phyloP scores from a whole-genome alignment of 2,329 filamentous ascomycete species.

The Arthrobotrys entomopaga region DNA sequence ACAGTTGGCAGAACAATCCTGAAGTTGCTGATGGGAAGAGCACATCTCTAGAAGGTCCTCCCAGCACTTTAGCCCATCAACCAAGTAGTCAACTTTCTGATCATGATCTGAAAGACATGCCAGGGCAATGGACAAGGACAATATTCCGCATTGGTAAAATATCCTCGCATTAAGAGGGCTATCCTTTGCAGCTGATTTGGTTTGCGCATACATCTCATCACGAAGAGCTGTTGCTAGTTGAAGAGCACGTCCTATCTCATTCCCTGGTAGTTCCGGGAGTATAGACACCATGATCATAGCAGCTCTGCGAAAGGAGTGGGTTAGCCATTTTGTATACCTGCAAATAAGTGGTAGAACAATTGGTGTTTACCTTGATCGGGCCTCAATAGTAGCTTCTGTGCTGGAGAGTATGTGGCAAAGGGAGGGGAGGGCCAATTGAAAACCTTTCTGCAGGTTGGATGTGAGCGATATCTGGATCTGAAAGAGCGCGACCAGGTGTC shows the following conservation, averaged over 20 bases:
- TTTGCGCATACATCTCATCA: constrained; percentile 25
- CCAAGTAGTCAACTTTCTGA: constrained; percentile 45
- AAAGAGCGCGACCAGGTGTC: constrained; percentile 29
- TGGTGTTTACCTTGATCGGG: constrained; percentile 27
- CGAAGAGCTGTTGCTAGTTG: constrained; percentile 26
- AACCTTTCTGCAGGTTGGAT: constrained; percentile 11
- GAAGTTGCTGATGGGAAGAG: constrained; percentile 17
- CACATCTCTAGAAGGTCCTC: constrained; percentile 54
- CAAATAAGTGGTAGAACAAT: no score
- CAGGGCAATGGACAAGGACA: constrained; percentile 39
- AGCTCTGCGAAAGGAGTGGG: constrained; percentile 7
- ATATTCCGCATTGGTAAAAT: constrained; percentile 37
- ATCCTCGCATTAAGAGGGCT: constrained; percentile 14
- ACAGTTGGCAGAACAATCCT: constrained; percentile 33
- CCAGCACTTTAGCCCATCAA: constrained; percentile 57
- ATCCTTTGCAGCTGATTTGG: constrained; percentile 14
- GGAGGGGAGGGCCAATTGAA: constrained; percentile 17
- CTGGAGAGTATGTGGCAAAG: constrained; percentile 35
- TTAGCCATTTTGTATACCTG: constrained; percentile 4
- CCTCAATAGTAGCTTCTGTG: background rate
- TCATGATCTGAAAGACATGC: constrained; percentile 37
- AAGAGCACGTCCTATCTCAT: constrained; percentile 23
- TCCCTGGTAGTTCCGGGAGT: constrained; percentile 29
- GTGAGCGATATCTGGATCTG: constrained; percentile 33
- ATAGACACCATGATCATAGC: constrained; percentile 40